Base-by-base conservation (phyloP, 2,329 filamentous ascomycete genomes). In the Fonsecaea erecta region DNA sequence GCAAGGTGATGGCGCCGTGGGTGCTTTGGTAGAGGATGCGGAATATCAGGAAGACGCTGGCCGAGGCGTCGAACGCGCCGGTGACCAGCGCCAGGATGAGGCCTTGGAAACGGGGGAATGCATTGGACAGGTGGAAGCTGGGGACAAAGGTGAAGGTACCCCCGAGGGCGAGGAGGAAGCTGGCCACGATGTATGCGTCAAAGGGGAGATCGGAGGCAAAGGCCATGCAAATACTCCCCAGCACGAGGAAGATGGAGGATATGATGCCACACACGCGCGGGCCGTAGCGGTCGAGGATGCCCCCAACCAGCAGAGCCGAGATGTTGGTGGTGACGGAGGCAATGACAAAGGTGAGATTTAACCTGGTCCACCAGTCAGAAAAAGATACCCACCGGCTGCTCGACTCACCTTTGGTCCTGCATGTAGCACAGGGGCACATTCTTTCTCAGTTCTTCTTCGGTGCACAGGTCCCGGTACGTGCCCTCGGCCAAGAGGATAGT, bases 291-390 rank as follows among this genome's bases (percentile, higher is more conserved):
- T 97, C 93, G 14, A 97, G 85, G 28, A 96, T 89, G 4, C 91
- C 90, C 26, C 93, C 93, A 28, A 96, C 88, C 1, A 92, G 90
- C 1, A 97, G 83, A 37, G 93, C 92, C 51, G 88, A 91, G 18
- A 96, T 89, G 73, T 97, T 97, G 52, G 93, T 95, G 9, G 87
- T 90, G 2, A 96, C 93, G 26, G 92, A 93, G 28, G 93, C 92
- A 40, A 93, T 85, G 9, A 92, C 95, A 81, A 97, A 97, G 89
- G 96, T 96, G 72, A 96, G 81, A 75, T 97, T 97, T 64, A 97
- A 83, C 68, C 78, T 80, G 62, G 37, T 30, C 14, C 26, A 40
- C 32, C 21, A 4, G n/a, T 18, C n/a, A n/a, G n/a, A n/a, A n/a
- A n/a, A n/a, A n/a, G n/a, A n/a, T n/a, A n/a, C n/a, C n/a, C n/a